These are phyloP conservation scores for Lentinula raphanica DNA, from an alignment of 768 basidiomycete genomes.

Conservation along the genomic window DNA sequence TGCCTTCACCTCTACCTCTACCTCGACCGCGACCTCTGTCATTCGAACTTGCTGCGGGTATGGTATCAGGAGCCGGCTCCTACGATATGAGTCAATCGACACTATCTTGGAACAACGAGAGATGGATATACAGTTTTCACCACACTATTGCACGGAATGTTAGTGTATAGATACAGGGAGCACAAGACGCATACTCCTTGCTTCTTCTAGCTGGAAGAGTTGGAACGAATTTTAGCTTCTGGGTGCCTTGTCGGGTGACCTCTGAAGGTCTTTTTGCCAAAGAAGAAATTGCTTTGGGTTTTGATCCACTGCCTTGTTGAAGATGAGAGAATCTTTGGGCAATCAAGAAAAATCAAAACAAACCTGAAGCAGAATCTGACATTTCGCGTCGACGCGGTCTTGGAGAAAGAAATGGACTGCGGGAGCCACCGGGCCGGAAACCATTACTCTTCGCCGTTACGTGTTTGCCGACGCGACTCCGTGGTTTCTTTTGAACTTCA, in stretches of 20 bases:
- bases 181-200: slow-evolving; percentile 58
- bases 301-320: slow-evolving; percentile 10
- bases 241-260: slow-evolving; percentile 67
- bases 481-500: background rate
- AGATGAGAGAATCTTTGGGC: background rate
- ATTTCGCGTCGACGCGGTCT: background rate
- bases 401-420: too few species aligned
- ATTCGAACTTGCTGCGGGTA: slow-evolving; percentile 26
- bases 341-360: background rate
- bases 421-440: background rate
- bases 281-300: slow-evolving; percentile 67
- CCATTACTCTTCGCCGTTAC: background rate
- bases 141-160: slow-evolving; percentile 38
- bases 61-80: slow-evolving; percentile 39
- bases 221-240: slow-evolving; percentile 78
- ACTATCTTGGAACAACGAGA: background rate
- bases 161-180: background rate
- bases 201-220: slow-evolving; percentile 70
- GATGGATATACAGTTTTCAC: slow-evolving; percentile 52
- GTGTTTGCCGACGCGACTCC: background rate
- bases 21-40: slow-evolving; percentile 40
- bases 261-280: slow-evolving; percentile 69
- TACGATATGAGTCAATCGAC: slow-evolving; percentile 19
- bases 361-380: slow-evolving; percentile 4
- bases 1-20: slow-evolving; percentile 44